Evolutionary conservation across 208 protist species (phyloP), one percentile per base, ranked within the genome.

Genomic region (Acanthamoeba triangularis): DNA sequence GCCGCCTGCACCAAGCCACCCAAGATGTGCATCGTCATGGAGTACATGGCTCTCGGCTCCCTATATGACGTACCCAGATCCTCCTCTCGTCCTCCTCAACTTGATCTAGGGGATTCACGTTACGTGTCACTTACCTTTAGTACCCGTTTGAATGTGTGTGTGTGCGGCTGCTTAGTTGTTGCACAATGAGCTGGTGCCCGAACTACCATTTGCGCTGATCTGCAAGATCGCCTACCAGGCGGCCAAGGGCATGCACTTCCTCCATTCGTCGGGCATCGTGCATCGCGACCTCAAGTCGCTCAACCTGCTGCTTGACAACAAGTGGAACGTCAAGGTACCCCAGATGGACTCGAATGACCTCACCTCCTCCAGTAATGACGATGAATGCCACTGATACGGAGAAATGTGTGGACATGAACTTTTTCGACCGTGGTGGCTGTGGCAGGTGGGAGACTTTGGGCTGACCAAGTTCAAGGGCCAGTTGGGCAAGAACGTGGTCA

Each of bases 251-350:
- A 72, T 78, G 59, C 59, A 93, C 59, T 93, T 93, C 74, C 69
- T 80, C 1, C 74, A 94, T 25, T 87, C 91, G 0, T 78, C 54
- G 52, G 91, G 91, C 20, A 80, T 94, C 49, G 67, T 94, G 65
- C 90, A 94, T 30, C 41, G 90, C 33, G 90, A 94, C 41, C 90
- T 94, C 90, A 65, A 94, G 54, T 85, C 69, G 10, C 72, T 85
- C 52, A 94, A 94, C 69, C 47, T 94, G 20, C 54, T 94, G 28
- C 69, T 94, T 20, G 91, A 94, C 54, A 72, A 28, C 69, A 85
- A 94, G 11, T 94, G 91, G 91, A 94, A 94, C 30, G 65, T 94
- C 69, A 94, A 94, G 90, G 91, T 94, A 25, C 23, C n/a, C n/a
- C n/a, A n/a, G n/a, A n/a, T n/a, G n/a, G n/a, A n/a, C n/a, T n/a